A percentile compares a stretch with the other conserved stretches of the same genome.
Conservation (phyloP, 768 basidiomycete genomes). For the Auricularia heimuer region DNA sequence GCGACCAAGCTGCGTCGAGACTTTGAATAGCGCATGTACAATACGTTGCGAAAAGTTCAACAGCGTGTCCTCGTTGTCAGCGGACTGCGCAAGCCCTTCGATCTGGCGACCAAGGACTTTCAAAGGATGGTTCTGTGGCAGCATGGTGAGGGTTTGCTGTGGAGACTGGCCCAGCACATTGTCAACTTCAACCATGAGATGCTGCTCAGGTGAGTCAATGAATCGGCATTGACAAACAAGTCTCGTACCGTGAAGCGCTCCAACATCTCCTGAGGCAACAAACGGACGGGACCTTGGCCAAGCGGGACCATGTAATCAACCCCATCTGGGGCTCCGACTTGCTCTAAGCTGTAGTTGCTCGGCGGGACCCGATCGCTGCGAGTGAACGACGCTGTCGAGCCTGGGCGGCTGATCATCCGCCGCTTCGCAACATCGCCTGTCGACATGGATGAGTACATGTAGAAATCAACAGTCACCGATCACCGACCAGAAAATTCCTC, state of each 20-base stretch:
- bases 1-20: constrained; percentile 70
- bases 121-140: constrained; percentile 80
- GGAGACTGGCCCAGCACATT: constrained; percentile 69
- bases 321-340: background rate
- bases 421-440: constrained; percentile 50
- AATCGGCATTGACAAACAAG: background rate
- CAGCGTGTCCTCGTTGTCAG: constrained; percentile 76
- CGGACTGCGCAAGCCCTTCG: constrained; percentile 69
- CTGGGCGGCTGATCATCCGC: constrained; percentile 51
- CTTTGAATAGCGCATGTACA: constrained; percentile 91
- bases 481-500: constrained; percentile 58
- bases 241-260: constrained; percentile 70
- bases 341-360: background rate
- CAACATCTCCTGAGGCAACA: constrained; percentile 75
- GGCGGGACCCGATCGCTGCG: constrained; percentile 28
- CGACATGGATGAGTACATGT: constrained; percentile 10
- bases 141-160: constrained; percentile 46
- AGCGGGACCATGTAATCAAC: background rate
- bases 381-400: constrained; percentile 61
- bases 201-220: constrained; percentile 21
- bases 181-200: constrained; percentile 59
- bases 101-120: constrained; percentile 79
- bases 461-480: background rate
- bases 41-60: constrained; percentile 93
- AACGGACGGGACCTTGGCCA: constrained; percentile 4